Base-by-base conservation (phyloP, 176 grass and related monocot species). In the Echinochloa phyllopogon region DNA sequence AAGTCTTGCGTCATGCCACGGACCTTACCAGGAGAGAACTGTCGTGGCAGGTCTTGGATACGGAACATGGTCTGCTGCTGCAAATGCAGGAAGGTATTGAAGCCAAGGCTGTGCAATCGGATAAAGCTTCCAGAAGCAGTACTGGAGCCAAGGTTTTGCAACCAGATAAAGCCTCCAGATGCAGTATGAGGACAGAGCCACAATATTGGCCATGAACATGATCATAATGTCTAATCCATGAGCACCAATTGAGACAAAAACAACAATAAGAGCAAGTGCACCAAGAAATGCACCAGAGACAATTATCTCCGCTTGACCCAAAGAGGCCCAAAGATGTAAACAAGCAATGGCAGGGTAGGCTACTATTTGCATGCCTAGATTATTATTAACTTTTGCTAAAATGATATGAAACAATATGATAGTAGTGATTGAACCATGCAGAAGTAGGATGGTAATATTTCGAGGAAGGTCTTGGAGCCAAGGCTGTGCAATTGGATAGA, bases 1-100 rank as follows among this genome's bases (percentile, higher is more conserved):
- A 93, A 93, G 72, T 75, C 66, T 15, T 65, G 27, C 1, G 85
- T 90, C 45, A 80, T 80, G 27, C 6, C 45, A 6, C 36, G 3
- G 61, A 80, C 24, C 62, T 67, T 62, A 2, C 10, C 5, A 0
- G n/a, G 8, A 0, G 77, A 52, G 61, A 39, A 80, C 10, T 52
- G 2, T 23, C 41, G 76, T 1, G 76, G 76, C 40, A 78, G 41
- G 23, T 61, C 58, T 20, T 78, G 18, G 76, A 78, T 78, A 15
- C 41, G 76, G 23, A 78, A 64, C 42, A 8, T 12, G 17, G 73
- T 10, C 48, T 20, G 23, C 1, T 5, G 10, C 21, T 0, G 38
- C 20, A 36, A 18, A 6, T 25, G 14, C 65, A 10, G 17, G 16
- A 41, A 20, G 65, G 15, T 29, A 29, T 2, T 21, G 18, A 14